A percentile compares a stretch with the other conserved stretches of the same genome.
phyloP scores from a whole-genome alignment of 164 flowering plant species.

The Vitis cinerea region DNA sequence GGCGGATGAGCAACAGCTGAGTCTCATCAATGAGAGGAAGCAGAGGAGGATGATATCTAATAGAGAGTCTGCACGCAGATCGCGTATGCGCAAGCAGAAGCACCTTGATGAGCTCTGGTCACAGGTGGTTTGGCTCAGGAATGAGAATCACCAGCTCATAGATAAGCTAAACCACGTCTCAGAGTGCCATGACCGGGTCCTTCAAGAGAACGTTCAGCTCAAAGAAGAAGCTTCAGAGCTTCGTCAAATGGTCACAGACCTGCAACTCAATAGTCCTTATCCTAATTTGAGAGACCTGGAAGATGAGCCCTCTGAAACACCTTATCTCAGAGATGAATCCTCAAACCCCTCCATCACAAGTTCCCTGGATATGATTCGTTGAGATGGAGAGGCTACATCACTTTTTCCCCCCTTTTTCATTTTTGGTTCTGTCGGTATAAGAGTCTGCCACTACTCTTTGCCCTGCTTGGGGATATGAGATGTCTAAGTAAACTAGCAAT shows the following conservation, averaged over 20 bases:
- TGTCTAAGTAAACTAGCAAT: constrained; percentile 5
- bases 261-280: constrained; percentile 56
- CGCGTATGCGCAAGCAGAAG: constrained; percentile 92
- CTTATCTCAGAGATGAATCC: constrained; percentile 45
- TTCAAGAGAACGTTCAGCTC: constrained; percentile 71
- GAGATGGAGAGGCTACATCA: constrained; percentile 12
- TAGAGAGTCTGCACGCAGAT: constrained; percentile 88
- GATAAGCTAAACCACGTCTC: constrained; percentile 68
- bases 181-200: constrained; percentile 58
- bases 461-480: constrained; percentile 13
- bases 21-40: constrained; percentile 73
- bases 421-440: constrained; percentile 6
- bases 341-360: constrained; percentile 36
- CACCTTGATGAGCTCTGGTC: constrained; percentile 94
- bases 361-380: constrained; percentile 40
- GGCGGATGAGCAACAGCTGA: constrained; percentile 69
- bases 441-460: constrained; percentile 2
- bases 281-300: constrained; percentile 40
- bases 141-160: constrained; percentile 78
- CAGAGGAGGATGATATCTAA: constrained; percentile 94
- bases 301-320: constrained; percentile 44
- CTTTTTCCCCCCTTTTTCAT: background rate
- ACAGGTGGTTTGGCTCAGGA: constrained; percentile 71
- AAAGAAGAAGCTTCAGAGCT: constrained; percentile 68
- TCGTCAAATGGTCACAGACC: constrained; percentile 49